These are phyloP conservation scores for Coniophora puteana DNA, from an alignment of 1,284 basidiomycete species.

Conservation along the genomic window DNA sequence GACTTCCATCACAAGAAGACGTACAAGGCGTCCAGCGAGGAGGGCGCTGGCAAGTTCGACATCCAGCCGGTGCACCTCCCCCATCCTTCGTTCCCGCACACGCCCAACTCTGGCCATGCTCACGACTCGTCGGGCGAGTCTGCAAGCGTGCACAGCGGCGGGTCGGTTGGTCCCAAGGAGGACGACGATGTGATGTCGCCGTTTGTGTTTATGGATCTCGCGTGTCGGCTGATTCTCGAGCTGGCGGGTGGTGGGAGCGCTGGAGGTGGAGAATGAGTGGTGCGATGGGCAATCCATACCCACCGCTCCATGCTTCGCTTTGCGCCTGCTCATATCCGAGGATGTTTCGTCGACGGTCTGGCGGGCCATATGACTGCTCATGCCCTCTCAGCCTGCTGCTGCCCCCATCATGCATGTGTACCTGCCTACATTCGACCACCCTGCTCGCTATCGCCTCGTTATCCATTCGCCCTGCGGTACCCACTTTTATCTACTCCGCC, in stretches of 20 bases:
- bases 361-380: no score
- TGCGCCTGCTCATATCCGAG: no score
- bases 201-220: conserved; percentile 96
- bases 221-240: conserved; percentile 79
- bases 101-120: conserved; percentile 44
- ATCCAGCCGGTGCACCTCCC: conserved; percentile 52
- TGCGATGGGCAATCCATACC: not conserved
- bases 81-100: no score
- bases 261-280: conserved; percentile 32
- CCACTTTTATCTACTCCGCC: no score
- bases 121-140: conserved; percentile 47
- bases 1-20: conserved; percentile 98
- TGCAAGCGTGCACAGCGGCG: conserved; percentile 26
- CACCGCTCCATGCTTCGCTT: no score
- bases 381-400: no score
- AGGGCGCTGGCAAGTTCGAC: conserved; percentile 65
- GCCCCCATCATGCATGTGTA: no score
- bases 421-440: no score
- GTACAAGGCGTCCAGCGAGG: conserved; percentile 63
- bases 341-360: no score
- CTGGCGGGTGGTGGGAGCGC: conserved; percentile 76
- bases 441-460: no score
- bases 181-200: conserved; percentile 86
- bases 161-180: conserved; percentile 22
- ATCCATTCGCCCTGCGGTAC: no score